Conservation (phyloP, 371 early-diverging fungal genomes). For the Lichtheimia hyalospora region DNA sequence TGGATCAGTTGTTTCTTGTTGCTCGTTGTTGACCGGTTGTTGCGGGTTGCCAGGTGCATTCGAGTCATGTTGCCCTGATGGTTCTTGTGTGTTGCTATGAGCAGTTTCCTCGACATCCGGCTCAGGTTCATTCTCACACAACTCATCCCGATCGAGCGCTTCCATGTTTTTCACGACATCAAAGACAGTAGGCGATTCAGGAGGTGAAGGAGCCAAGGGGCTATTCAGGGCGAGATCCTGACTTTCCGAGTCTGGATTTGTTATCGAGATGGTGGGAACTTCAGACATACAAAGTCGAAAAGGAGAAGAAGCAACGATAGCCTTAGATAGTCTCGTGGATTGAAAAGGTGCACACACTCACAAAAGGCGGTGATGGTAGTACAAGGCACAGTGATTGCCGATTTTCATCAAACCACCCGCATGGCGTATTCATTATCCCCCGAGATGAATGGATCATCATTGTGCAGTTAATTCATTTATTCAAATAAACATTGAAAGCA, state of each 20-base stretch:
- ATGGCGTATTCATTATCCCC: too few relatives aligned
- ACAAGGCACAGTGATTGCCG: too few relatives aligned
- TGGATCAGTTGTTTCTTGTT: conserved; percentile 1
- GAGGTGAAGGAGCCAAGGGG: conserved; percentile 22
- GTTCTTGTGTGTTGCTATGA: too few relatives aligned
- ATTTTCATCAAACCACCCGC: too few relatives aligned
- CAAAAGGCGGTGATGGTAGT: too few relatives aligned
- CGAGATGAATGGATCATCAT: too few relatives aligned
- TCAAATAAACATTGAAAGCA: too few relatives aligned
- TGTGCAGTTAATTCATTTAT: too few relatives aligned
- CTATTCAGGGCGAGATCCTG: conserved; percentile 31
- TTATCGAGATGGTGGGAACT: conserved; percentile 51
- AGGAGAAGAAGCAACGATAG: not conserved
- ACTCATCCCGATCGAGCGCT: conserved; percentile 22
- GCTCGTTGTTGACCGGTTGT: conserved; percentile 2
- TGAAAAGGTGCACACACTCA: too few relatives aligned
- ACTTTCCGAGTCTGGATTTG: conserved; percentile 42
- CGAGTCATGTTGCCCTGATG: not conserved
- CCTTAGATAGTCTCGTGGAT: too few relatives aligned
- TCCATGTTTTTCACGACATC: conserved; percentile 45
- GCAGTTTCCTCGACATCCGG: not conserved
- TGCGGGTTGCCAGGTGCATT: not conserved
- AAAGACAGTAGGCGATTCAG: conserved; percentile 45
- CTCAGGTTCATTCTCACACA: conserved; percentile 5
- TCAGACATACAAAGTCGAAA: conserved; percentile 4